A percentile compares a stretch with the other conserved stretches of the same genome.
Evolutionary conservation across 257 asterid genomes (phyloP).

Genomic region (Rubia yunnanensis): DNA sequence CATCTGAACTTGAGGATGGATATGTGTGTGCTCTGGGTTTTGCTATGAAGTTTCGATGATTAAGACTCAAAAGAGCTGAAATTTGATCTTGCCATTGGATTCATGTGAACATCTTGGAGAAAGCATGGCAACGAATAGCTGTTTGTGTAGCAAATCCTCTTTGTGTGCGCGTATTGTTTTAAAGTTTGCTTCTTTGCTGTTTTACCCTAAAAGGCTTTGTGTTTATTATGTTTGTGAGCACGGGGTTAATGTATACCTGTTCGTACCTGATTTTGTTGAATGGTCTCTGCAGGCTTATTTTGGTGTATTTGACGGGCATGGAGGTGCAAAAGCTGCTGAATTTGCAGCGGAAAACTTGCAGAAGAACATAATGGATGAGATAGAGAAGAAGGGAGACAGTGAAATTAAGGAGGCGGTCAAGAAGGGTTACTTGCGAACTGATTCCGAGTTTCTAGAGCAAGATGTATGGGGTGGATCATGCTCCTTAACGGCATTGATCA

Average conservation of each 20-base stretch:
- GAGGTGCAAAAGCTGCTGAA: constrained; percentile 70
- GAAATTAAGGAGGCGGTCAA: constrained; percentile 40
- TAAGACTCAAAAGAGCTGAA: too few species aligned
- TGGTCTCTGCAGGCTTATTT: constrained; percentile 41
- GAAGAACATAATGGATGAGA: constrained; percentile 38
- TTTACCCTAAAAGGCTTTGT: background rate
- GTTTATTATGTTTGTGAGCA: background rate
- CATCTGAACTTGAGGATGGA: too few species aligned
- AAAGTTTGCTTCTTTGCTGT: background rate
- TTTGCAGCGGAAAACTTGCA: constrained; percentile 50
- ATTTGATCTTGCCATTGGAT: background rate
- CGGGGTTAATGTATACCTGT: background rate
- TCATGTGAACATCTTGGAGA: background rate
- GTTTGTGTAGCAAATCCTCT: background rate
- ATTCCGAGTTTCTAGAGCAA: constrained; percentile 48
- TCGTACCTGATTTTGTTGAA: background rate
- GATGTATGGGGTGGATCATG: constrained; percentile 68
- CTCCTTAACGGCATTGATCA: constrained; percentile 66
- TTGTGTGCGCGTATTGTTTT: background rate
- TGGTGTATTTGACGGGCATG: constrained; percentile 80
- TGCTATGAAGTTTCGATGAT: too few species aligned
- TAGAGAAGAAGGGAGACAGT: constrained; percentile 23
- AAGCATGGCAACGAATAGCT: background rate
- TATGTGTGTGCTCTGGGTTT: too few species aligned
- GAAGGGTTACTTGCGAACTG: constrained; percentile 61